phyloP scores from a whole-genome alignment of 176 grass and related monocot species.

The Dendrocalamus sinicus region DNA sequence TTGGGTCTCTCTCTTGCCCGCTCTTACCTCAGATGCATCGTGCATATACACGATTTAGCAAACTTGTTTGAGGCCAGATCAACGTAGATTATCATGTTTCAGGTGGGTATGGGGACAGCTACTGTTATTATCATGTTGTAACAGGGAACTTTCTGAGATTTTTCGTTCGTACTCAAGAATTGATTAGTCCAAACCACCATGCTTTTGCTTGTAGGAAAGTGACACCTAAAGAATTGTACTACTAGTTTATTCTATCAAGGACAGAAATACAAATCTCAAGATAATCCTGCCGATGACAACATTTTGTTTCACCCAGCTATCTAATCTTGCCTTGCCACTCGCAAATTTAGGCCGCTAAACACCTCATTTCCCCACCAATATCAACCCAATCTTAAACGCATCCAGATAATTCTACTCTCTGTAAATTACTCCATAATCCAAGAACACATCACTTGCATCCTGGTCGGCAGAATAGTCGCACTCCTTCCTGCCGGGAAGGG shows the following conservation, averaged over 20 bases:
- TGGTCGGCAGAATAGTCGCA: background rate
- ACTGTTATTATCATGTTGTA: too few relatives aligned
- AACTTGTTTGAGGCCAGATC: background rate
- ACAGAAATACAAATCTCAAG: background rate
- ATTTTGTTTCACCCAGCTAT: background rate
- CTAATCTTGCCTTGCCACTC: background rate
- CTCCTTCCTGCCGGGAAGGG: background rate
- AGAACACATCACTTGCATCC: background rate
- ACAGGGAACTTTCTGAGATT: too few relatives aligned
- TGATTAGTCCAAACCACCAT: conserved; percentile 44
- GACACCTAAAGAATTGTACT: conserved; percentile 9
- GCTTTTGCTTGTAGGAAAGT: conserved; percentile 43
- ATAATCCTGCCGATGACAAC: background rate
- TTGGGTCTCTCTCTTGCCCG: too few relatives aligned
- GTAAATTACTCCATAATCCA: background rate
- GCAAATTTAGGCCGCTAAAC: background rate
- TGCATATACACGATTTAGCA: too few relatives aligned
- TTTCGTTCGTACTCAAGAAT: too few relatives aligned
- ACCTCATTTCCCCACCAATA: conserved; percentile 1
- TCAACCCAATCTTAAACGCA: background rate
- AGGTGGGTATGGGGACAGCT: background rate
- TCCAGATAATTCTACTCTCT: background rate
- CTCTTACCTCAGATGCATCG: background rate
- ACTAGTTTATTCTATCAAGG: background rate
- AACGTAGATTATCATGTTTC: too few relatives aligned